These are phyloP conservation scores for Ambrosia hybrid DNA, from an alignment of 140 eudicot species.

Conservation along the genomic window DNA sequence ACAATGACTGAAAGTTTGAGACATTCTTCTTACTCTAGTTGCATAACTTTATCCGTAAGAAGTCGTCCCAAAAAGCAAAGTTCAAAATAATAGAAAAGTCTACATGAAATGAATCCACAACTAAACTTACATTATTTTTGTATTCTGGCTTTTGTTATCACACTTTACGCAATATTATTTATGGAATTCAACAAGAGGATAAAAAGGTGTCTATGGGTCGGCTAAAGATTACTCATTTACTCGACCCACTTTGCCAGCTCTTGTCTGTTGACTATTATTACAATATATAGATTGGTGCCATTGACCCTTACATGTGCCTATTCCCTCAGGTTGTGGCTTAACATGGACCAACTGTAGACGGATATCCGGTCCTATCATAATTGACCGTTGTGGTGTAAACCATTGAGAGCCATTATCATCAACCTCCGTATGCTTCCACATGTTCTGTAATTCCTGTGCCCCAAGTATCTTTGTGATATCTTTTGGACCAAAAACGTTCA, in stretches of 20 bases:
- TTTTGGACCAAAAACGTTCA: background rate
- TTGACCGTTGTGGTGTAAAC: slow-evolving; percentile 68
- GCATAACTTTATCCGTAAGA: background rate
- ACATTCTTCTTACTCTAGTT: background rate
- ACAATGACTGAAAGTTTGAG: background rate
- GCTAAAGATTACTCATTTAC: no score
- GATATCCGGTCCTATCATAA: slow-evolving; percentile 47
- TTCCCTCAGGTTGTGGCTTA: slow-evolving; percentile 64
- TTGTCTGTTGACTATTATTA: background rate
- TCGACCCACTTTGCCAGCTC: no score
- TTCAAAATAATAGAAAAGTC: no score
- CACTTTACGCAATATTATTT: background rate
- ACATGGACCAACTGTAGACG: slow-evolving; percentile 65
- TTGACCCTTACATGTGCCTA: background rate
- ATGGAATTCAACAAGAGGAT: no score
- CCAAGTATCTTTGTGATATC: slow-evolving; percentile 9
- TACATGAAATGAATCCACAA: no score
- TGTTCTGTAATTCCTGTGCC: slow-evolving; percentile 39
- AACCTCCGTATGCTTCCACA: slow-evolving; percentile 43
- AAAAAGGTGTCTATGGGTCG: no score
- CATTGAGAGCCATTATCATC: slow-evolving; percentile 45
- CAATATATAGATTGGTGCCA: slow-evolving; percentile 1
- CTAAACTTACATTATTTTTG: no score
- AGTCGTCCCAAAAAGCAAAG: background rate
- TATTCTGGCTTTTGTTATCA: no score